These are phyloP conservation scores for Lavandula angustifolia DNA, from an alignment of 257 asterid genomes.

Conservation along the genomic window DNA sequence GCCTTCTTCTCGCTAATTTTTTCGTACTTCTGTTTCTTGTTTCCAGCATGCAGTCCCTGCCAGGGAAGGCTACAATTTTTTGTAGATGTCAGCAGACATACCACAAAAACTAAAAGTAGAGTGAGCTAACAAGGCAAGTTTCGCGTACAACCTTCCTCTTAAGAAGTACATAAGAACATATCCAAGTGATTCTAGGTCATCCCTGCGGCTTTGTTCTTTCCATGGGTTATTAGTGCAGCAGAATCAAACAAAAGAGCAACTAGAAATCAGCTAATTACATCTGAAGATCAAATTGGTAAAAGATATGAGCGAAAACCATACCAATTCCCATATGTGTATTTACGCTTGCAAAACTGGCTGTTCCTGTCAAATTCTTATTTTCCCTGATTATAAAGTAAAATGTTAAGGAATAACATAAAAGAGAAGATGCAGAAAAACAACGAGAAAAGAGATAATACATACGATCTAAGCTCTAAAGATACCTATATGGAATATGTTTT, in stretches of 20 bases:
- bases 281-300: slow-evolving; percentile 23
- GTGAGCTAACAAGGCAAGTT: slow-evolving; percentile 22
- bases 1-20: slow-evolving; percentile 62
- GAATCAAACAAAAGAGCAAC: slow-evolving; percentile 29
- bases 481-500: slow-evolving; percentile 66
- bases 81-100: slow-evolving; percentile 31
- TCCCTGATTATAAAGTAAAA: slow-evolving; percentile 57
- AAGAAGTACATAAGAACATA: slow-evolving; percentile 88
- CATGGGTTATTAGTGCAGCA: slow-evolving; percentile 36
- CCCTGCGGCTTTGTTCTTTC: slow-evolving; percentile 84
- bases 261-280: slow-evolving; percentile 24
- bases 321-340: slow-evolving; percentile 97
- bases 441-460: slow-evolving; percentile 18
- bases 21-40: slow-evolving; percentile 63
- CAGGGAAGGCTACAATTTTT: slow-evolving; percentile 61
- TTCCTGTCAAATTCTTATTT: slow-evolving; percentile 93
- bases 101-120: slow-evolving; percentile 17
- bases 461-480: slow-evolving; percentile 2
- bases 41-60: slow-evolving; percentile 70
- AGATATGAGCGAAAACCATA: slow-evolving; percentile 38
- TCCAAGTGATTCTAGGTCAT: slow-evolving; percentile 89
- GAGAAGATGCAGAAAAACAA: background rate
- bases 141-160: slow-evolving; percentile 65
- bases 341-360: slow-evolving; percentile 96
- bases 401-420: slow-evolving; percentile 14